Percentiles rank a stretch among this genome's conserved stretches.
Conservation (phyloP, 1,139 yeast species). For the Kluyveromyces marxianus region DNA sequence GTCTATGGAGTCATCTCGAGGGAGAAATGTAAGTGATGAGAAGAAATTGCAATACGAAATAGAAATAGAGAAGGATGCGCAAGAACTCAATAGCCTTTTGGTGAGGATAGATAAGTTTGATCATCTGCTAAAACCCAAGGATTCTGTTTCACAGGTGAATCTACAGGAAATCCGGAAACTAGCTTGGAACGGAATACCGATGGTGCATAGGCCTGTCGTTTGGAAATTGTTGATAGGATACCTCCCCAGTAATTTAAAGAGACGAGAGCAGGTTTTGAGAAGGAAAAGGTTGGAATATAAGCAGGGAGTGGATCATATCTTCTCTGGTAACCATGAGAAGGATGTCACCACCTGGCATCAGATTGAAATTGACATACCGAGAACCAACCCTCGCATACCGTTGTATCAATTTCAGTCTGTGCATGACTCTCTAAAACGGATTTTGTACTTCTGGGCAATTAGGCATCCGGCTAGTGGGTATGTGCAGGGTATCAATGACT, state of each 20-base stretch:
- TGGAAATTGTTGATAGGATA: conserved; percentile 92
- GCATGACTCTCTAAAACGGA: conserved; percentile 70
- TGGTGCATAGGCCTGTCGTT: conserved; percentile 67
- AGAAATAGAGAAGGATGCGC: conserved; percentile 38
- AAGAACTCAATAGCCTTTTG: conserved; percentile 50
- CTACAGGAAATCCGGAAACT: conserved; percentile 61
- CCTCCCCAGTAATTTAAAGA: conserved; percentile 72
- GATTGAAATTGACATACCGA: conserved; percentile 87
- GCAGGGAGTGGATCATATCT: conserved; percentile 58
- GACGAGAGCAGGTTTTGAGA: conserved; percentile 62
- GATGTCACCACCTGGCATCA: conserved; percentile 93
- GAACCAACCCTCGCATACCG: conserved; percentile 82
- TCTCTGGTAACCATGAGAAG: conserved; percentile 45
- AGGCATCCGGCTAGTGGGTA: conserved; percentile 98
- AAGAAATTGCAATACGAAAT: conserved; percentile 22
- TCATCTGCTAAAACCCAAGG: conserved; percentile 40
- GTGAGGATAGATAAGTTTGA: conserved; percentile 63
- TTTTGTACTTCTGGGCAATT: conserved; percentile 89
- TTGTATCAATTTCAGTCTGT: conserved; percentile 64
- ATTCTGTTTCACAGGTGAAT: conserved; percentile 41
- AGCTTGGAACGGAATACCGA: conserved; percentile 94
- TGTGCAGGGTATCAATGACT: conserved; percentile 97
- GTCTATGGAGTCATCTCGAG: conserved; percentile 30
- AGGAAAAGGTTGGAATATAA: conserved; percentile 81
- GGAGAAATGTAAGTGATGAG: conserved; percentile 27